Evolutionary conservation across 2,329 filamentous ascomycete species (phyloP).

Genomic region (Monosporascus ibericus): DNA sequence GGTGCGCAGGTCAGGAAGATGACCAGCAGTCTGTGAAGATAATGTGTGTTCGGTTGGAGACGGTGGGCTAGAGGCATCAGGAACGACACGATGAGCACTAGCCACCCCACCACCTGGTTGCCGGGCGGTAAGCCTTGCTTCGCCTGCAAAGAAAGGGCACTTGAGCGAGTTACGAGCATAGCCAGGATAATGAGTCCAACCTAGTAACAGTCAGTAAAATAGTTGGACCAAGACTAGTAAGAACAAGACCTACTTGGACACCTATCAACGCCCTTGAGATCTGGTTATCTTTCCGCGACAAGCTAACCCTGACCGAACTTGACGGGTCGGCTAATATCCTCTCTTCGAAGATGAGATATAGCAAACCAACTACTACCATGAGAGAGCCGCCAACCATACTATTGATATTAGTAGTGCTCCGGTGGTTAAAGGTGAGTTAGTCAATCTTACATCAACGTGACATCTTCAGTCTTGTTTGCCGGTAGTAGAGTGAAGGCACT

Average conservation of each 20-base stretch:
- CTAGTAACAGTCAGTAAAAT: constrained; percentile 28
- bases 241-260: constrained; percentile 46
- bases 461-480: constrained; percentile 76
- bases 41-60: constrained; percentile 74
- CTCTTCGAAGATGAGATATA: constrained; percentile 79
- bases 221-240: neutral
- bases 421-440: neutral
- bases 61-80: constrained; percentile 76
- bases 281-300: constrained; percentile 27
- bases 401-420: constrained; percentile 4
- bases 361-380: constrained; percentile 69
- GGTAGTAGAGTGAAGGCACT: constrained; percentile 82
- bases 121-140: constrained; percentile 79
- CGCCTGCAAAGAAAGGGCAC: constrained; percentile 76
- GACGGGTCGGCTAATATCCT: constrained; percentile 42
- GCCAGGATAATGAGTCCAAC: constrained; percentile 74
- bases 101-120: constrained; percentile 83
- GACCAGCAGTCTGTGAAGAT: constrained; percentile 81
- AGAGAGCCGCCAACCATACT: constrained; percentile 69
- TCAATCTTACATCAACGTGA: constrained; percentile 35
- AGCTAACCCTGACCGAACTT: constrained; percentile 16
- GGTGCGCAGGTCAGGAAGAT: constrained; percentile 92
- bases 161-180: constrained; percentile 82
- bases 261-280: constrained; percentile 58
- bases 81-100: constrained; percentile 71